phyloP scores from a whole-genome alignment of 768 basidiomycete genomes.

The Pulveroboletus sp. region DNA sequence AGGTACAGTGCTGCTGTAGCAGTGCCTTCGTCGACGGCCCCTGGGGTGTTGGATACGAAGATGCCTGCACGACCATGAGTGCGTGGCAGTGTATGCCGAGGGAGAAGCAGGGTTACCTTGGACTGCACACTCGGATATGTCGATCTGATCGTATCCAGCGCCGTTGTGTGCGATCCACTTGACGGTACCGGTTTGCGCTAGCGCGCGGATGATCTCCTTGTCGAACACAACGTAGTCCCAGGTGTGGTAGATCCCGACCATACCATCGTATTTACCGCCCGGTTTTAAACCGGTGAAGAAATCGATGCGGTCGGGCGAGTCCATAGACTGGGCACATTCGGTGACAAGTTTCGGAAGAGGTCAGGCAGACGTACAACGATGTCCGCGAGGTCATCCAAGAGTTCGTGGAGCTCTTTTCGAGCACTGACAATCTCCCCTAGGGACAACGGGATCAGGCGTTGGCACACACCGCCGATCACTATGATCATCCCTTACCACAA shows the following conservation, averaged over 20 bases:
- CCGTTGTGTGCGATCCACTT: slow-evolving; percentile 93
- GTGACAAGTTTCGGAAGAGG: background rate
- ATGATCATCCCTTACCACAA: slow-evolving; percentile 25
- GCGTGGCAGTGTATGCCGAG: background rate
- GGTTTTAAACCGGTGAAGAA: slow-evolving; percentile 64
- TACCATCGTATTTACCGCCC: slow-evolving; percentile 71
- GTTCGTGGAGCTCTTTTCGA: slow-evolving; percentile 62
- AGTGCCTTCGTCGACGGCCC: slow-evolving; percentile 87
- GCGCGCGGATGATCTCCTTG: slow-evolving; percentile 65
- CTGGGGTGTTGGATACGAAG: slow-evolving; percentile 82
- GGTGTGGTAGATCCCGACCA: slow-evolving; percentile 77
- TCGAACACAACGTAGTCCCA: slow-evolving; percentile 69
- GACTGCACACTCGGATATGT: slow-evolving; percentile 69
- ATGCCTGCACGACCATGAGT: slow-evolving; percentile 37
- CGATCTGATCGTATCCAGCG: slow-evolving; percentile 89
- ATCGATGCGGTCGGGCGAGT: slow-evolving; percentile 61
- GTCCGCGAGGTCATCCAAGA: slow-evolving; percentile 69
- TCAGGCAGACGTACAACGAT: slow-evolving; percentile 58
- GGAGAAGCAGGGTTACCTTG: slow-evolving; percentile 42
- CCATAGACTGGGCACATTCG: slow-evolving; percentile 38
- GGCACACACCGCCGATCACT: too few species aligned
- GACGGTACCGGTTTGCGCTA: slow-evolving; percentile 54
- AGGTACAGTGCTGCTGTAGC: slow-evolving; percentile 88
- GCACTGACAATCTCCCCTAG: slow-evolving; percentile 79
- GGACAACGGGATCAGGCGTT: background rate